phyloP scores from a whole-genome alignment of 1,139 yeast genomes.

The Meyerozyma guilliermondii region DNA sequence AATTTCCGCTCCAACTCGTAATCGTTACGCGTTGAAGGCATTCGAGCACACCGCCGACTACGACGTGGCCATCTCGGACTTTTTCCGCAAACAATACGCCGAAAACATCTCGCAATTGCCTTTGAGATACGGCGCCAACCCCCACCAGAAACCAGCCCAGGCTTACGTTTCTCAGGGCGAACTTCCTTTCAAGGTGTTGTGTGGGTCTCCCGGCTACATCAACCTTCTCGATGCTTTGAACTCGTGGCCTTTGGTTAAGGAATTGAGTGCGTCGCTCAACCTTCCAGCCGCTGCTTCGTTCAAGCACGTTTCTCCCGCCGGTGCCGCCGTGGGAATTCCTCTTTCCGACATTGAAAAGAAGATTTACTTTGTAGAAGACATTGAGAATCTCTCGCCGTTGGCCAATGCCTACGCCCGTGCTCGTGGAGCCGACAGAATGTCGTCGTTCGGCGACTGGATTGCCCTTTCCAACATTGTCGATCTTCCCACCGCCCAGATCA shows the following conservation, averaged over 20 bases:
- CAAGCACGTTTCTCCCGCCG: slow-evolving; percentile 98
- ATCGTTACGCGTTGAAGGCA: slow-evolving; percentile 88
- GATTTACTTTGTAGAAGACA: slow-evolving; percentile 89
- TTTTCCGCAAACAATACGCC: slow-evolving; percentile 94
- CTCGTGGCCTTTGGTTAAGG: slow-evolving; percentile 98
- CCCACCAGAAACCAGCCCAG: slow-evolving; percentile 99
- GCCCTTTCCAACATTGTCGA: slow-evolving; percentile 96
- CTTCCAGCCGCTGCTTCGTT: slow-evolving; percentile 98
- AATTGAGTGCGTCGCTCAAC: slow-evolving; percentile 87
- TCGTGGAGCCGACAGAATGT: slow-evolving; percentile 99
- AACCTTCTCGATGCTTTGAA: slow-evolving; percentile 93
- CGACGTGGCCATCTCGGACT: slow-evolving; percentile 92
- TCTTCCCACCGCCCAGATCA: slow-evolving; percentile 92
- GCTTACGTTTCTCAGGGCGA: slow-evolving; percentile 84
- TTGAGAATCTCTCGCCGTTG: slow-evolving; percentile 90
- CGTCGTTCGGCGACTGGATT: slow-evolving; percentile 97
- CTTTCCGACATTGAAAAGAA: slow-evolving; percentile 87
- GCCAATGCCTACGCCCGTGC: slow-evolving; percentile 99
- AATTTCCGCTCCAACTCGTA: slow-evolving; percentile 68
- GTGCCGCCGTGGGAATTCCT: slow-evolving; percentile 96
- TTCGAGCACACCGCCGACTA: slow-evolving; percentile 98
- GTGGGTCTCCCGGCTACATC: slow-evolving; percentile 97
- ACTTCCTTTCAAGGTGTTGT: slow-evolving; percentile 87
- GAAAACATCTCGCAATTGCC: slow-evolving; percentile 88
- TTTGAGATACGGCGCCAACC: slow-evolving; percentile 96